phyloP scores from a whole-genome alignment of 1,284 basidiomycete genomes.

The Cryptococcus hybrid region DNA sequence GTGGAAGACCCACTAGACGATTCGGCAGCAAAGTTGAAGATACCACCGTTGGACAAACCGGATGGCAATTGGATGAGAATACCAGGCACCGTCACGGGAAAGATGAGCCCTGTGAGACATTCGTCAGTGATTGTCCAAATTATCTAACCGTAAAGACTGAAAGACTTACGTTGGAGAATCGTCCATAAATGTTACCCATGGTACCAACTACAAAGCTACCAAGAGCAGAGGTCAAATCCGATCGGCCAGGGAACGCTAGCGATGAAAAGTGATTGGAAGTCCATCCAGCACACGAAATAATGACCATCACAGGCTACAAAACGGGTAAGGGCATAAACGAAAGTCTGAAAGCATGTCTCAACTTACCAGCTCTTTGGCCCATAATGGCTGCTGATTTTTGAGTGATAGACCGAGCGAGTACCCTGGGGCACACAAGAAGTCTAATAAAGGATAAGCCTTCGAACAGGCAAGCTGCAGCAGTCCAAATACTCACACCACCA shows the following conservation, averaged over 20 bases:
- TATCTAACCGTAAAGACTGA: slow-evolving; percentile 56
- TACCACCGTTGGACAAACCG: slow-evolving; percentile 76
- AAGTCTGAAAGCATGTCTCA: neutral
- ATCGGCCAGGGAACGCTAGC: slow-evolving; percentile 63
- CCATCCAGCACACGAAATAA: slow-evolving; percentile 74
- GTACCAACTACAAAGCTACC: slow-evolving; percentile 80
- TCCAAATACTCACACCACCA: slow-evolving; percentile 45
- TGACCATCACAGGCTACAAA: slow-evolving; percentile 56
- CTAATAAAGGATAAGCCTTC: slow-evolving; percentile 40
- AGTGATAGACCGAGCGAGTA: slow-evolving; percentile 72
- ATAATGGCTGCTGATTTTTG: slow-evolving; percentile 70
- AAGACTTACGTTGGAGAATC: slow-evolving; percentile 72
- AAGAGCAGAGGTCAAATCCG: slow-evolving; percentile 69
- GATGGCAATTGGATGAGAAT: slow-evolving; percentile 86
- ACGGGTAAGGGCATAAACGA: neutral
- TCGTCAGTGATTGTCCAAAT: slow-evolving; percentile 13
- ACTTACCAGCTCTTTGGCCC: slow-evolving; percentile 66
- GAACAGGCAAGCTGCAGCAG: no score
- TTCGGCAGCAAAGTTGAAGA: slow-evolving; percentile 58
- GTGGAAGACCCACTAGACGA: slow-evolving; percentile 10
- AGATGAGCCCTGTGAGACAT: slow-evolving; percentile 26
- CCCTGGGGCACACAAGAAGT: slow-evolving; percentile 76
- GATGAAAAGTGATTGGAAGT: slow-evolving; percentile 69
- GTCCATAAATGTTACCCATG: slow-evolving; percentile 77
- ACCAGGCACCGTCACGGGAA: slow-evolving; percentile 58